phyloP scores from a whole-genome alignment of 768 basidiomycete genomes.

The Leccinum disarticulatum region DNA sequence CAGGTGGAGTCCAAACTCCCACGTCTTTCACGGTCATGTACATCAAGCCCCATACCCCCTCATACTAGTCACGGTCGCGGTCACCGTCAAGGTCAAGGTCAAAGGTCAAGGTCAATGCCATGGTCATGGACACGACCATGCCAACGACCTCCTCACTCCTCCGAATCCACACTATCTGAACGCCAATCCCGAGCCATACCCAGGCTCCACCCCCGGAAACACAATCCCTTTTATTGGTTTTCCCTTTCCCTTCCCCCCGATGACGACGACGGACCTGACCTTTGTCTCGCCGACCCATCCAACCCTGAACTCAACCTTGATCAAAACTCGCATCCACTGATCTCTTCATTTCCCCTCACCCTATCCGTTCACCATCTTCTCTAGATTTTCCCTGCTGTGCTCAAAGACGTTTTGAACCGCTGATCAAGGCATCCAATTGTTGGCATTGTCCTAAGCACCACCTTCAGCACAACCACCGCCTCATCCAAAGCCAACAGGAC shows the following conservation, averaged over 20 bases:
- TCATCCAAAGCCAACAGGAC: background rate
- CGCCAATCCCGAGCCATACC: conserved; percentile 1
- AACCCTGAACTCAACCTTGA: conserved; percentile 20
- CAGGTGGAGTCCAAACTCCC: conserved; percentile 2
- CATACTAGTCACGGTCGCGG: too few species aligned
- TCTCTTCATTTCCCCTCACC: conserved; percentile 36
- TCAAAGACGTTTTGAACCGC: conserved; percentile 22
- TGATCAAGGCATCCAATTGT: conserved; percentile 15
- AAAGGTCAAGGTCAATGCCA: background rate
- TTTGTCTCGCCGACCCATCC: conserved; percentile 4
- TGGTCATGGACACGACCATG: conserved; percentile 1
- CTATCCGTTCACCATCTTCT: conserved; percentile 29
- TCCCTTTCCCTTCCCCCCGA: conserved; percentile 5
- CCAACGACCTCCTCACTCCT: conserved; percentile 15
- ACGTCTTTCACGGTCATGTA: conserved; percentile 5
- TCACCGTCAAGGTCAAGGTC: background rate
- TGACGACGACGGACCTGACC: background rate
- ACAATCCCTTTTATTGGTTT: conserved; percentile 4
- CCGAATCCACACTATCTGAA: conserved; percentile 1
- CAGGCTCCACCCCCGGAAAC: background rate
- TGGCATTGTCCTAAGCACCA: conserved; percentile 20
- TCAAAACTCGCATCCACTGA: conserved; percentile 22
- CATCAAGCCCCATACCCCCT: conserved; percentile 6
- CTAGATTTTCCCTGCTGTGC: conserved; percentile 18
- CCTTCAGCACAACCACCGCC: conserved; percentile 6